Base-by-base conservation (phyloP, 1,139 yeast genomes). In the Taphrina populina region DNA sequence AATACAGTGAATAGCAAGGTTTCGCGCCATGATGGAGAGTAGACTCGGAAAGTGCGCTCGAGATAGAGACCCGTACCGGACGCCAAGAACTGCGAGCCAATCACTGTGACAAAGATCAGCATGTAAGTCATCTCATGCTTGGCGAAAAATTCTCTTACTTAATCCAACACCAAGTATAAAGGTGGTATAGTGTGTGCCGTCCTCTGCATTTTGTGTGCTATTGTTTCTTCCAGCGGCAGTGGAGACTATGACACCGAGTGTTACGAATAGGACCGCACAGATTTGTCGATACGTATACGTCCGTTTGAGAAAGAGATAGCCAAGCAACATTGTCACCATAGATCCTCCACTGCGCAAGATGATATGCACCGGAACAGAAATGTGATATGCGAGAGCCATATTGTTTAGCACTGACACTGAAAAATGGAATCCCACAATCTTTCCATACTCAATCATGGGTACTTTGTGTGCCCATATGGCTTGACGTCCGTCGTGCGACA, bases 331-430 rank as follows among this genome's bases (percentile, higher is more conserved):
- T 0, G 86, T 80, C 17, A 81, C 70, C 6, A 80, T 79, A 0
- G 86, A 78, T 0, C 86, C 82, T 4, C 83, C 77, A 6, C 88
- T 82, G 58, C 90, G 69, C 62, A 83, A 75, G 4, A 83, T 77
- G 30, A 83, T 83, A 64, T 83, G 88, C 30, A 82, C 70, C 0
- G 90, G 88, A 27, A 84, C 77, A 2, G 84, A 77, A 23, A 84
- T 73, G 40, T 80, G 74, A 65, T 71, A 82, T 30, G 71, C 74
- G 70, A 82, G 80, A 0, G 79, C 87, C 58, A 71, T 68, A 64
- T 84, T 84, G 65, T 81, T 83, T 49, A 82, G 69, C 8, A 78
- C 70, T 1, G 84, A 78, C 3, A 79, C 73, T 3, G 71, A 59
- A 61, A 80, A 81, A 65, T 77, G 81, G 63, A 82, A 66, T 1